Percentiles rank a stretch among this genome's conserved stretches.
phyloP scores from a whole-genome alignment of 2,329 filamentous ascomycete genomes.

The Fusarium staphyleae region DNA sequence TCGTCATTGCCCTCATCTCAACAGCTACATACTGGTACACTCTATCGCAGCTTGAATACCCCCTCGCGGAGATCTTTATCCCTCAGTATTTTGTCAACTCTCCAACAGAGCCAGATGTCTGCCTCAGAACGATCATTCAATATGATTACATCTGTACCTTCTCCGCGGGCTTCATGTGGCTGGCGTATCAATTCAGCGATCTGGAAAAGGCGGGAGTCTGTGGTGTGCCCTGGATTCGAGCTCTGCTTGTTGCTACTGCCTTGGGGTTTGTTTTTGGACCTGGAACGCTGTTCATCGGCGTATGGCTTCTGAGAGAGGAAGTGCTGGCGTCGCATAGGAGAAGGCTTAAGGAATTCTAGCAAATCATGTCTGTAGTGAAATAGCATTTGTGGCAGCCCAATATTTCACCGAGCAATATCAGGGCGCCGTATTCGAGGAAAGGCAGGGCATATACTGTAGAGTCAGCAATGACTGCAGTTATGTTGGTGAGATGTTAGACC shows the following conservation, averaged over 20 bases:
- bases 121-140: conserved; percentile 37
- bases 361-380: too few species aligned
- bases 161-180: conserved; percentile 32
- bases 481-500: conserved; percentile 3
- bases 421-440: too few species aligned
- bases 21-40: conserved; percentile 33
- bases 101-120: conserved; percentile 18
- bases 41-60: conserved; percentile 1
- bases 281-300: conserved; percentile 22
- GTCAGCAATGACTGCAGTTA: background rate
- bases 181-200: conserved; percentile 35
- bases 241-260: background rate
- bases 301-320: conserved; percentile 35
- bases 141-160: conserved; percentile 41
- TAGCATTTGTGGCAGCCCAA: too few species aligned
- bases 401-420: too few species aligned
- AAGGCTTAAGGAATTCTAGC: background rate
- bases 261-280: conserved; percentile 17
- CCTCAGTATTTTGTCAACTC: conserved; percentile 34
- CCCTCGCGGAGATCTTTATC: conserved; percentile 29
- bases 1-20: conserved; percentile 3
- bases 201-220: conserved; percentile 31
- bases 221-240: conserved; percentile 10
- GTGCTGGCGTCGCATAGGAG: conserved; percentile 1
- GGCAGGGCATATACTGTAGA: too few species aligned